These are phyloP conservation scores for Creolimax fragrantissima DNA, from an alignment of 78 protist genomes.

Conservation along the genomic window DNA sequence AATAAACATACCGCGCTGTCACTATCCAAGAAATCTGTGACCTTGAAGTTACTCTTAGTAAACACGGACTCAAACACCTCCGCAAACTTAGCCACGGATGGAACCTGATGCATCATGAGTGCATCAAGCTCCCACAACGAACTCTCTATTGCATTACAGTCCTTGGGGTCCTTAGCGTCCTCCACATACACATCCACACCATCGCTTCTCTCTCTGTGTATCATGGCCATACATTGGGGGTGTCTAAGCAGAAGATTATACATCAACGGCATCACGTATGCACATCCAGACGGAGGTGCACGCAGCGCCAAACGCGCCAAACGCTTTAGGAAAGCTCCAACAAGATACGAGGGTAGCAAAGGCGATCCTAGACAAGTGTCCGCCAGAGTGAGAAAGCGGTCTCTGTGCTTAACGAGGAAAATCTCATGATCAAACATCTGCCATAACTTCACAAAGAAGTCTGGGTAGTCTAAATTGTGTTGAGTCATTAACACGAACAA, in stretches of 20 bases:
- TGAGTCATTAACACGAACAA: slow-evolving; percentile 54
- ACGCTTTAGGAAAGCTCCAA: slow-evolving; percentile 70
- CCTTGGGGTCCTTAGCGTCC: not conserved
- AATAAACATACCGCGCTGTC: not conserved
- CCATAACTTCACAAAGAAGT: slow-evolving; percentile 52
- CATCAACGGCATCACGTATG: slow-evolving; percentile 36
- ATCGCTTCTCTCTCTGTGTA: slow-evolving; percentile 20
- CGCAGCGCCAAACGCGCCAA: slow-evolving; percentile 38
- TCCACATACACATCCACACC: not conserved
- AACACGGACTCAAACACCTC: not conserved
- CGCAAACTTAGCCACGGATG: not conserved
- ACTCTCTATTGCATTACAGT: slow-evolving; percentile 1
- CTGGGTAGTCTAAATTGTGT: slow-evolving; percentile 66
- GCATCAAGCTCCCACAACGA: slow-evolving; percentile 15
- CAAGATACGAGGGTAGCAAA: slow-evolving; percentile 46
- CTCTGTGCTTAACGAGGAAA: slow-evolving; percentile 45
- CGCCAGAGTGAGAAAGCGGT: slow-evolving; percentile 50
- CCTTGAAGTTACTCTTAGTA: not conserved
- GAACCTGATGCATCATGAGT: not conserved
- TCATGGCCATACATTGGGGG: slow-evolving; percentile 42
- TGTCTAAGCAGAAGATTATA: slow-evolving; percentile 38
- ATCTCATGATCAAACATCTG: slow-evolving; percentile 43
- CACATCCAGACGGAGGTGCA: slow-evolving; percentile 50
- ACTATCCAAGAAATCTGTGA: not conserved
- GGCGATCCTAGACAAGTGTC: slow-evolving; percentile 18